Percentiles rank a stretch among this genome's conserved stretches.
Conservation (phyloP, 2,329 filamentous ascomycete genomes). For the Grosmannia penicillata region DNA sequence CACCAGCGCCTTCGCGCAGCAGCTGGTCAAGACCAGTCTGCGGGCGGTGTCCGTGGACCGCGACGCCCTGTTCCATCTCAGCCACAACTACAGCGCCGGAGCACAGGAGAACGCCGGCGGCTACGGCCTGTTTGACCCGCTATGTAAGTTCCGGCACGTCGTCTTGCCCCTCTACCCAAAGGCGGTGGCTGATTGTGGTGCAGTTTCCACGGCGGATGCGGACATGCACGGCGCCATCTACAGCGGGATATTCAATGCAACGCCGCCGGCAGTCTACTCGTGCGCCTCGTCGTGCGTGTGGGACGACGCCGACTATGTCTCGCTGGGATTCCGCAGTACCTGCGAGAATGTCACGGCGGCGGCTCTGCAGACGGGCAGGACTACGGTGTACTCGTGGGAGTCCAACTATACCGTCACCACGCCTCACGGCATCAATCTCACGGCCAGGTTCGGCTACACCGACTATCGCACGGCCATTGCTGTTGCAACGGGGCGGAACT, state of each 20-base stretch:
- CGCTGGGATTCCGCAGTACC: background rate
- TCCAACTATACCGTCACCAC: background rate
- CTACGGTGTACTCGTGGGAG: background rate
- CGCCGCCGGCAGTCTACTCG: background rate
- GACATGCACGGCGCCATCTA: constrained; percentile 1
- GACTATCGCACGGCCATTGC: background rate
- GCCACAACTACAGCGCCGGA: background rate
- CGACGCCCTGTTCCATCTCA: background rate
- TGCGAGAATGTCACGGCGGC: background rate
- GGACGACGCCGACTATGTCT: background rate
- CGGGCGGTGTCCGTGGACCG: background rate
- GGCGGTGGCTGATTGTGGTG: too few relatives aligned
- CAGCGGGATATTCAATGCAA: background rate
- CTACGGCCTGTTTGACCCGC: background rate
- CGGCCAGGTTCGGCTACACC: background rate
- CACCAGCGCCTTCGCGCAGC: background rate
- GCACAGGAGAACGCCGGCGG: background rate
- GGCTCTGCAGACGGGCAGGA: too few relatives aligned
- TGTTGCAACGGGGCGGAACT: background rate
- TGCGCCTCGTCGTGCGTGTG: background rate
- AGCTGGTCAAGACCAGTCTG: background rate
- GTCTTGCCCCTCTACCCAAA: too few relatives aligned
- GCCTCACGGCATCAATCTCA: background rate
- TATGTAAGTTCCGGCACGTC: too few relatives aligned
- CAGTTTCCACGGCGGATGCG: background rate